Evolutionary conservation across 2,329 filamentous ascomycete genomes (phyloP).

Genomic region (Blumeria hordei): DNA sequence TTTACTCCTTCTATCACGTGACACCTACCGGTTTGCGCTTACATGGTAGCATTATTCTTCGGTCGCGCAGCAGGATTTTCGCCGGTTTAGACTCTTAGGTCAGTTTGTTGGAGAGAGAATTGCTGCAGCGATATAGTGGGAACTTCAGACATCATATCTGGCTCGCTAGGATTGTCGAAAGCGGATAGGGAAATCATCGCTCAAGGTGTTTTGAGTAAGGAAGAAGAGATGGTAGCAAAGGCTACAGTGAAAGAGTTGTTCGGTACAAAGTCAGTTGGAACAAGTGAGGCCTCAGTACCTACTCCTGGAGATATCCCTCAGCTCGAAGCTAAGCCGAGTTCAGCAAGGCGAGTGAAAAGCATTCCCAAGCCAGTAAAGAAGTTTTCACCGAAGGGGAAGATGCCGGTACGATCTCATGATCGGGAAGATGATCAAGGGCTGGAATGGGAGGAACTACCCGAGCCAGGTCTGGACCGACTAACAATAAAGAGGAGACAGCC

Average conservation of each 20-base stretch:
- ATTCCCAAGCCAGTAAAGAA: background rate
- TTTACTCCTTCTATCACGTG: no score
- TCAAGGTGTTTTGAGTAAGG: background rate
- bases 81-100: background rate
- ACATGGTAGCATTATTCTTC: background rate
- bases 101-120: background rate
- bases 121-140: background rate
- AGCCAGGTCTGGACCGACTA: background rate
- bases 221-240: background rate
- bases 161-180: background rate
- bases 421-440: background rate
- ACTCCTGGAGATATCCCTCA: background rate
- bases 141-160: background rate
- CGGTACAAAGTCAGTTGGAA: background rate
- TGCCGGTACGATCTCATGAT: background rate
- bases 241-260: background rate
- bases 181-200: background rate
- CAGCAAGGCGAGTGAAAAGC: background rate
- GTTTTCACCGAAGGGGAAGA: background rate
- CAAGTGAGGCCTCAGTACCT: background rate
- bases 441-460: background rate
- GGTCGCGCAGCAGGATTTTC: background rate
- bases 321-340: background rate
- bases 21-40: background rate
- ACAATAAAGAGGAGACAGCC: background rate